Percentiles rank a stretch among this genome's conserved stretches.
phyloP scores from a whole-genome alignment of 1,139 yeast genomes.

The Geotrichum histeridarum region DNA sequence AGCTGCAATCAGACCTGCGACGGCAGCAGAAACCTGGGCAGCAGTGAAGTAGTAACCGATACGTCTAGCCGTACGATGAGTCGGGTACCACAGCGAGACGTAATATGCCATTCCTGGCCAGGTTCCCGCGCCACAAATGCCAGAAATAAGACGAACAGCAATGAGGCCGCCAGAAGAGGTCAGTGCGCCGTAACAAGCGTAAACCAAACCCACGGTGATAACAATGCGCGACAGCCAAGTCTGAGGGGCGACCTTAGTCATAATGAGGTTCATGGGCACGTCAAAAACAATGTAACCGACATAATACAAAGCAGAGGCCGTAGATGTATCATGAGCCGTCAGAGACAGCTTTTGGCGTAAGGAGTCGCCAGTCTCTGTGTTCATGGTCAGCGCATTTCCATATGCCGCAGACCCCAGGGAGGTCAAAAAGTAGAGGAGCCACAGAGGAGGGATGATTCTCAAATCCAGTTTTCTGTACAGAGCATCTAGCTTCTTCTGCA shows the following conservation, averaged over 20 bases:
- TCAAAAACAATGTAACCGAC: conserved; percentile 82
- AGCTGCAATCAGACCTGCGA: conserved; percentile 78
- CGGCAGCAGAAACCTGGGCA: conserved; percentile 82
- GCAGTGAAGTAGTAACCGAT: conserved; percentile 90
- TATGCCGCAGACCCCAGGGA: conserved; percentile 75
- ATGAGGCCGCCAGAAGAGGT: conserved; percentile 53
- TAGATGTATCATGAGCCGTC: conserved; percentile 54
- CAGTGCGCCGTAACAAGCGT: conserved; percentile 64
- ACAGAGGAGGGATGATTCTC: conserved; percentile 75
- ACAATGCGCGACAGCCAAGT: conserved; percentile 80
- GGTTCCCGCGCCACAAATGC: conserved; percentile 81
- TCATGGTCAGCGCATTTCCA: conserved; percentile 82
- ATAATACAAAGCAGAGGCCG: conserved; percentile 75
- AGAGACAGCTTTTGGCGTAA: conserved; percentile 50
- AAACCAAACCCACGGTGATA: conserved; percentile 69
- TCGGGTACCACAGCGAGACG: conserved; percentile 80
- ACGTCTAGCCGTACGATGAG: conserved; percentile 67
- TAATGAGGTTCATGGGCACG: conserved; percentile 78
- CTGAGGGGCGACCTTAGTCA: conserved; percentile 82
- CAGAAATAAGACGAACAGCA: conserved; percentile 69
- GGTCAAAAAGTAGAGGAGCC: conserved; percentile 73
- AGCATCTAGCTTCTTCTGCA: conserved; percentile 46
- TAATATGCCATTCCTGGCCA: conserved; percentile 94
- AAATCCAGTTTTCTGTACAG: conserved; percentile 63
- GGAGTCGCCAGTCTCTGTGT: conserved; percentile 57